Conservation (phyloP, 495 filamentous ascomycete species). For the Hyaloscypha finlandica region DNA sequence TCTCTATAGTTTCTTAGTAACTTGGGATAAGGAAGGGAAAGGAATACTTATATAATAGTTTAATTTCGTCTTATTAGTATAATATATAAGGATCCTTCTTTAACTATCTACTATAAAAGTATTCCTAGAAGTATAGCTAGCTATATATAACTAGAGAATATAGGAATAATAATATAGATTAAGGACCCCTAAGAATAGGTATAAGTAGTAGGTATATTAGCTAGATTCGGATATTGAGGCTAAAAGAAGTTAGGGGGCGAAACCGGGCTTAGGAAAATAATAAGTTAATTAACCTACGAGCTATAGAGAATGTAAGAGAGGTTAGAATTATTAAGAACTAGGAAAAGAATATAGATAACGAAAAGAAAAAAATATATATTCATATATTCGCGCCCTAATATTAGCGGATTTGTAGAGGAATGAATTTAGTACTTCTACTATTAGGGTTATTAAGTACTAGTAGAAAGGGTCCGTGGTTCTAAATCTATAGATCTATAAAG, state of each 20-base stretch:
- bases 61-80: conserved; percentile 61
- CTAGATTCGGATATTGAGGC: not conserved
- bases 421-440: too few species aligned
- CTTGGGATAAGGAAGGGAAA: conserved; percentile 33
- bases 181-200: not conserved
- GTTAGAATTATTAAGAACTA: not conserved
- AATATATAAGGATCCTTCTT: conserved; percentile 62
- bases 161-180: conserved; percentile 48
- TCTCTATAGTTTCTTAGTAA: conserved; percentile 7
- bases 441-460: too few species aligned
- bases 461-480: too few species aligned
- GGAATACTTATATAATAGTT: conserved; percentile 69
- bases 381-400: too few species aligned
- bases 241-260: not conserved
- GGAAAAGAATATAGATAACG: not conserved
- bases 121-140: conserved; percentile 51
- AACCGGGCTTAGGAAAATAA: not conserved
- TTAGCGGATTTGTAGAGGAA: too few species aligned
- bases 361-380: too few species aligned
- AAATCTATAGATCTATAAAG: too few species aligned
- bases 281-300: not conserved
- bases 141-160: conserved; percentile 80
- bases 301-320: not conserved
- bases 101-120: conserved; percentile 26
- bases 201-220: not conserved